Conservation (phyloP, 805 yeast species). For the Saturnispora besseyi region DNA sequence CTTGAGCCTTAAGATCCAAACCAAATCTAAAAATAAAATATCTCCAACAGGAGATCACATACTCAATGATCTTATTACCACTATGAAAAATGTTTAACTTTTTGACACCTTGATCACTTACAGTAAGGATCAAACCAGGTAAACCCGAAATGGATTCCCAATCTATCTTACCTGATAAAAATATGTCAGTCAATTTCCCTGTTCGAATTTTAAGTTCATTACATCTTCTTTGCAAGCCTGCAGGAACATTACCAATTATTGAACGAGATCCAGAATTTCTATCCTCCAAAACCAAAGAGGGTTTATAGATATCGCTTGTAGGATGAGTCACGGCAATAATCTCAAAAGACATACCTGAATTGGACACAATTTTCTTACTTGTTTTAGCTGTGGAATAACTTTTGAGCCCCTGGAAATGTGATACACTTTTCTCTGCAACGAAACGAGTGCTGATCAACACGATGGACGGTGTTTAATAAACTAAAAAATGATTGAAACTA, state of each 20-base stretch:
- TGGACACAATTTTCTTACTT: not conserved
- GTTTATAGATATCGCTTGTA: constrained; percentile 50
- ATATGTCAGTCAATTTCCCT: constrained; percentile 53
- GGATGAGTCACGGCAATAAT: constrained; percentile 50
- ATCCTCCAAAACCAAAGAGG: constrained; percentile 43
- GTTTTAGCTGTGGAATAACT: not conserved
- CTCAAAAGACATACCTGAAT: constrained; percentile 33
- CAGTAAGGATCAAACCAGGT: constrained; percentile 79
- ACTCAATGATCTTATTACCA: constrained; percentile 35
- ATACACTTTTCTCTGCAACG: not conserved
- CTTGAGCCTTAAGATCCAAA: constrained; percentile 34
- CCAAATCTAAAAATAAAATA: constrained; percentile 78
- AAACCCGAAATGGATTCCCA: constrained; percentile 88
- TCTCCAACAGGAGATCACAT: constrained; percentile 73
- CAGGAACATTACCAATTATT: constrained; percentile 72
- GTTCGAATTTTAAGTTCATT: constrained; percentile 51
- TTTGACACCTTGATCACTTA: constrained; percentile 67
- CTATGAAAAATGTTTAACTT: constrained; percentile 48
- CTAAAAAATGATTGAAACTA: not conserved
- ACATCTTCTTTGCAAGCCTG: constrained; percentile 75
- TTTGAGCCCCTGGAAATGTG: not conserved
- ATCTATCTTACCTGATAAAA: constrained; percentile 65
- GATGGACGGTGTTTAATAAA: not conserved
- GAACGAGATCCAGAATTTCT: constrained; percentile 45
- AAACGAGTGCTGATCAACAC: not conserved